Evolutionary conservation across 129 eudicot species (phyloP), one percentile per base, ranked within the genome.

Genomic region (Saussurea involucrata): DNA sequence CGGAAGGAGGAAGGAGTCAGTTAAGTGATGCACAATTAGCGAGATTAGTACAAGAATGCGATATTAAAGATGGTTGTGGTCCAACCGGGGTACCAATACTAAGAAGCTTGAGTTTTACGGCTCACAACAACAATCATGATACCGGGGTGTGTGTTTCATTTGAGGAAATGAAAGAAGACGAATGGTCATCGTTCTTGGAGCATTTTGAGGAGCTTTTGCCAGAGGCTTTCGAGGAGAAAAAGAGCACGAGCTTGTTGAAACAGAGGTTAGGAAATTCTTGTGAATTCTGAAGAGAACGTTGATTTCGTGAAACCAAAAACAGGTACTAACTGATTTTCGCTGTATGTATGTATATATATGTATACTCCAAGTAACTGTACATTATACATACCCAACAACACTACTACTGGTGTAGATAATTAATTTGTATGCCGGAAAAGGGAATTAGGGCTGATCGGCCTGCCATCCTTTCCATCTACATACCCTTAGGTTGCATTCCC

Each of bases 251-350:
- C 75, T 73, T 85, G 80, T 80, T 87, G 63, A 89, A 82, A 80
- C 92, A 85, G 85, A 89, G 93, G 83, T 78, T 95, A 81, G 96
- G 96, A 84, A 75, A 83, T 84, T 92, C 98, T 75, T 95, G 97
- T 79, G 87, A 92, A 68, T 89, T 92, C 86, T 89, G 83, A 88
- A 72, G 82, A 71, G 75, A 86, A 72, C 10, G 18, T n/a, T 49
- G 73, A 75, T 58, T 72, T 77, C 87, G 68, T 63, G 75, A 73
- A 80, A 27, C 76, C 67, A 78, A 83, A 73, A 24, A 73, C 76
- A 64, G 69, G 69, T 74, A 78, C 84, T 75, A 72, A 66, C 24
- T 49, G 68, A 80, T 80, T 63, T 63, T 22, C 78, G 24, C 66
- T 25, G 21, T 68, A 55, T 77, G 22, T n/a, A n/a, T n/a, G n/a